Evolutionary conservation across 345 rosid genomes (phyloP).

Genomic region (Eucalyptus tenuipes): DNA sequence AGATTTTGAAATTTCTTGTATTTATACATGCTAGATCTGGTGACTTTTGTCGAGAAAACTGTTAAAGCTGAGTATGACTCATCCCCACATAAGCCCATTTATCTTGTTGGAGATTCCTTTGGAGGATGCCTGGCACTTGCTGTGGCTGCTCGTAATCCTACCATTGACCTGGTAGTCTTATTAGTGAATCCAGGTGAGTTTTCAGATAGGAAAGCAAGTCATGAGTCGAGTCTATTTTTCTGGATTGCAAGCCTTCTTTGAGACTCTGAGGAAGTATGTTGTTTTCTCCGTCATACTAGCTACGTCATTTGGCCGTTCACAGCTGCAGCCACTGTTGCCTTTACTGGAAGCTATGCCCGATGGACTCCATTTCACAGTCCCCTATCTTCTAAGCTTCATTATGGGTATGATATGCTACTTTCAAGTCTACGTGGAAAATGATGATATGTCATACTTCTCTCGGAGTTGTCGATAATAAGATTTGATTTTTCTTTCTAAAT

Average conservation of each 20-base stretch:
- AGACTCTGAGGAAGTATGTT: background rate
- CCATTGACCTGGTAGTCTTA: slow-evolving; percentile 50
- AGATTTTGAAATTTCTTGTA: background rate
- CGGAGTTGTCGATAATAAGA: background rate
- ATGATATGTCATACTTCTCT: background rate
- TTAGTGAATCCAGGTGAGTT: slow-evolving; percentile 72
- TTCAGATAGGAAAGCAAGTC: background rate
- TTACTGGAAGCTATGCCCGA: slow-evolving; percentile 27
- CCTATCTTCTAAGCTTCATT: slow-evolving; percentile 22
- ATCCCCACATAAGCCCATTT: slow-evolving; percentile 58
- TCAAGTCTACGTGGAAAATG: background rate
- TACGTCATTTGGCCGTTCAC: slow-evolving; percentile 34
- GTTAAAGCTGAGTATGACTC: slow-evolving; percentile 37
- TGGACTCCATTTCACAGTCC: slow-evolving; percentile 15
- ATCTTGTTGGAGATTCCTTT: slow-evolving; percentile 77
- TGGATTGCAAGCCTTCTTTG: background rate
- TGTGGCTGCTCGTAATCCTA: slow-evolving; percentile 71
- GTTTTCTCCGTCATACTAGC: slow-evolving; percentile 8
- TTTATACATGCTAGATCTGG: slow-evolving; percentile 22
- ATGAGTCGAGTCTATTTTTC: background rate
- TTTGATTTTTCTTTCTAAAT: background rate
- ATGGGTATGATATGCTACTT: slow-evolving; percentile 10
- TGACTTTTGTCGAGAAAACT: slow-evolving; percentile 53
- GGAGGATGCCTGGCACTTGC: slow-evolving; percentile 91
- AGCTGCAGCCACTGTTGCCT: slow-evolving; percentile 21